These are phyloP conservation scores for Zymoseptoria brevis DNA, from an alignment of 2,329 filamentous ascomycete species.

Conservation along the genomic window DNA sequence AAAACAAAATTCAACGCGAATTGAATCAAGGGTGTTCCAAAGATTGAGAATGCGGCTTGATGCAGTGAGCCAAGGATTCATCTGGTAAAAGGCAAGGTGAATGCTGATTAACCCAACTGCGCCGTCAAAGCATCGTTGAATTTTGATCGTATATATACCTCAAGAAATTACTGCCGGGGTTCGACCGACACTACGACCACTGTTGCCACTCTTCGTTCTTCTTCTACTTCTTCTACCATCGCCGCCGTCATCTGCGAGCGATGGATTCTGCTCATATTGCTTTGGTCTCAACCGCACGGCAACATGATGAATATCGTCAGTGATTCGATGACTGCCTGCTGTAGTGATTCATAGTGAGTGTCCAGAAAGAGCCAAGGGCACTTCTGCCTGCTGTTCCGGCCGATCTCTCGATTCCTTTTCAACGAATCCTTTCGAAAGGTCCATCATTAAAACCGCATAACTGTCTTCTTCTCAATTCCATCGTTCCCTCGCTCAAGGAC, in stretches of 20 bases:
- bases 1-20: not conserved
- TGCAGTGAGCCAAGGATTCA: conserved; percentile 27
- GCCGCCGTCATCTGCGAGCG: no score
- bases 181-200: not conserved
- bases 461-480: no score
- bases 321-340: not conserved
- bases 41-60: conserved; percentile 25
- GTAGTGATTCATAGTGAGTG: not conserved
- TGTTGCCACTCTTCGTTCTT: not conserved
- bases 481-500: no score
- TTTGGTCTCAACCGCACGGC: no score
- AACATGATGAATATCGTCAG: no score
- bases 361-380: not conserved
- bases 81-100: conserved; percentile 31
- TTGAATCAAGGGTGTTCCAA: conserved; percentile 9
- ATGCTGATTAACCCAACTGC: conserved; percentile 27
- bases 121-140: conserved; percentile 8
- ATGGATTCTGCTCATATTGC: no score
- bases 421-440: not conserved
- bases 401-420: not conserved
- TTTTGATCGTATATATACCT: conserved; percentile 5
- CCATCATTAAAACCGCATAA: no score
- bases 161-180: not conserved
- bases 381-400: not conserved
- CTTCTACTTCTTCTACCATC: not conserved